Evolutionary conservation across 2,329 filamentous ascomycete genomes (phyloP).

Genomic region (Calonectria leucothoes): DNA sequence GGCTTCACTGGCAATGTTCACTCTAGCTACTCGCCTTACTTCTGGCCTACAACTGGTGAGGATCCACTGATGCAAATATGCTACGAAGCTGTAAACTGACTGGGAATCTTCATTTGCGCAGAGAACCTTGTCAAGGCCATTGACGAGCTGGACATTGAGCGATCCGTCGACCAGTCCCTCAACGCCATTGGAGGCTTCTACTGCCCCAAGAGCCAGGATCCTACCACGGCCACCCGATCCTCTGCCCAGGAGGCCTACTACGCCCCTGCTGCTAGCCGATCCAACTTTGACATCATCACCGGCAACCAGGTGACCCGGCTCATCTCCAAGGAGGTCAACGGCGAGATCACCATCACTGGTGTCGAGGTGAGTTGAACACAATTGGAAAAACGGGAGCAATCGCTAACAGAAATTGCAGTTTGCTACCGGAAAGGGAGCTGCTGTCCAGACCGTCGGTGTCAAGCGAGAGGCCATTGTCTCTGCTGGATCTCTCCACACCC

Average conservation of each 20-base stretch:
- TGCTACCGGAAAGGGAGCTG: not conserved
- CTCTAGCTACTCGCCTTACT: conserved; percentile 3
- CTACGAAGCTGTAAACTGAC: not conserved
- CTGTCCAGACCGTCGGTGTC: not conserved
- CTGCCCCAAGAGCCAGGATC: conserved; percentile 32
- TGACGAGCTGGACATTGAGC: conserved; percentile 43
- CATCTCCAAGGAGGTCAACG: not conserved
- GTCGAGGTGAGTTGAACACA: not conserved
- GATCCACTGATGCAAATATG: not conserved
- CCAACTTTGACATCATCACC: not conserved
- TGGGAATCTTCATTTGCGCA: not conserved
- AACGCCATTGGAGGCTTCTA: conserved; percentile 33
- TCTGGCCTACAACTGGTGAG: not conserved
- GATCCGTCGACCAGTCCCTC: conserved; percentile 43
- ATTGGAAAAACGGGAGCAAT: not conserved
- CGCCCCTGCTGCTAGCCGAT: conserved; percentile 17
- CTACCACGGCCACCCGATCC: conserved; percentile 24
- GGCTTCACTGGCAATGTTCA: not conserved
- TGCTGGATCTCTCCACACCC: conserved; percentile 54
- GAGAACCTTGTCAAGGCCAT: not conserved
- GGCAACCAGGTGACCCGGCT: not conserved
- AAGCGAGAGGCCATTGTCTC: conserved; percentile 55
- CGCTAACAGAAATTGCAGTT: not conserved
- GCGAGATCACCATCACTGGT: not conserved
- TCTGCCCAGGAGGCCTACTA: conserved; percentile 36